Evolutionary conservation across 148 eudicot species (phyloP).

Genomic region (Arctostaphylos glauca): DNA sequence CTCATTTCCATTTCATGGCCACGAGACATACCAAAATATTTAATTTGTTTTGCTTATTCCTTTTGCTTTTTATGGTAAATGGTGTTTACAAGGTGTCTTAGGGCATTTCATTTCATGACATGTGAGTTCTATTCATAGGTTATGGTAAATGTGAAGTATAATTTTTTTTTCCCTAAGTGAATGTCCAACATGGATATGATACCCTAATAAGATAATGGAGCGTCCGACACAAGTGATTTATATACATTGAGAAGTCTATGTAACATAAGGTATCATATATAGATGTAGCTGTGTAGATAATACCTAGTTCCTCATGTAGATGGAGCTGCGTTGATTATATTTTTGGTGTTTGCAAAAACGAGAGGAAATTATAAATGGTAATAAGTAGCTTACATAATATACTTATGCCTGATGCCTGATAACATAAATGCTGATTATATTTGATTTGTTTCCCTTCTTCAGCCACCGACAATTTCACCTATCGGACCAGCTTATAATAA

Average conservation of each 20-base stretch:
- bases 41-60: background rate
- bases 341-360: no score
- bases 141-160: background rate
- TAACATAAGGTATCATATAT: background rate
- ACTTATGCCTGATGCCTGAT: background rate
- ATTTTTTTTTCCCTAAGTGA: background rate
- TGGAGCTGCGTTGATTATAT: no score
- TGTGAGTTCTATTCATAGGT: background rate
- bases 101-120: background rate
- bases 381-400: background rate
- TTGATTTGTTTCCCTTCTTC: conserved; percentile 23
- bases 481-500: conserved; percentile 61
- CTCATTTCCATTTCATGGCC: background rate
- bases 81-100: background rate
- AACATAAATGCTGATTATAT: conserved; percentile 15
- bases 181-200: background rate
- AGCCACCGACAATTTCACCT: conserved; percentile 61
- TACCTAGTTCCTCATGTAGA: no score
- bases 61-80: no score
- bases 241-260: background rate
- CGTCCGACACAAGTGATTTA: background rate
- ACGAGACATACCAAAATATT: background rate
- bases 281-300: no score
- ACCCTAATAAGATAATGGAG: background rate
- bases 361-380: background rate